Evolutionary conservation across 306 rosid genomes (phyloP).

Genomic region (Prunus mongolica): DNA sequence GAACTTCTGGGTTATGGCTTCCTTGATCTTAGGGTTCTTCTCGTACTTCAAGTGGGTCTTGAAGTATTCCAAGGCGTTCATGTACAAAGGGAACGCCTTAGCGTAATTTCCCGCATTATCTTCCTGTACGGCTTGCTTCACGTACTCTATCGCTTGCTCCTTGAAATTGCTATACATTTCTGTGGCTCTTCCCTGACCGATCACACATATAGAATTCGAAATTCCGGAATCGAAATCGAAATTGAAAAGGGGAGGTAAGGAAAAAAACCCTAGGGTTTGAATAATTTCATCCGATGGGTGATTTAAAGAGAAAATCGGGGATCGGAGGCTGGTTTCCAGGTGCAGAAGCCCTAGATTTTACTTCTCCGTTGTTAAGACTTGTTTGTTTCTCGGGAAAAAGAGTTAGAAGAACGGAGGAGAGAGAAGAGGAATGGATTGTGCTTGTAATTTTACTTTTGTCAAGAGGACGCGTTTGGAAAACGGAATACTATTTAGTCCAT

Average conservation of each 20-base stretch:
- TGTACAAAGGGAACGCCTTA: slow-evolving; percentile 90
- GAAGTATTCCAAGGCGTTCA: slow-evolving; percentile 96
- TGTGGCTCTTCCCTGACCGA: not conserved
- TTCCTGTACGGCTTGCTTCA: slow-evolving; percentile 93
- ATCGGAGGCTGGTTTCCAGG: not conserved
- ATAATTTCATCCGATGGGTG: slow-evolving; percentile 1
- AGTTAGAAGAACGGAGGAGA: not conserved
- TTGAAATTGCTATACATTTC: slow-evolving; percentile 97
- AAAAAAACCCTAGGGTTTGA: slow-evolving; percentile 29
- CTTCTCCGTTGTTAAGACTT: not conserved
- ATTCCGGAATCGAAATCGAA: not conserved
- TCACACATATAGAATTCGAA: slow-evolving; percentile 27
- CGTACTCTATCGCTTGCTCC: slow-evolving; percentile 98
- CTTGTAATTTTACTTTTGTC: not conserved
- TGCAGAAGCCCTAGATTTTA: not conserved
- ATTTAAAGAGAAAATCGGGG: not conserved
- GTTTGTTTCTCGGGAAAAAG: slow-evolving; percentile 6
- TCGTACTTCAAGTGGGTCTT: slow-evolving; percentile 94
- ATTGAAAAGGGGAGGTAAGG: not conserved
- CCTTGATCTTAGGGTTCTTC: slow-evolving; percentile 92
- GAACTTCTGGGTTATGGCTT: slow-evolving; percentile 94
- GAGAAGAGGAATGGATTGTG: not conserved
- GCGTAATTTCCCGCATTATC: slow-evolving; percentile 93
- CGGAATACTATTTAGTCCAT: not conserved
- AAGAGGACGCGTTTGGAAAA: slow-evolving; percentile 20